Evolutionary conservation across 108 stramenopile species (phyloP), one percentile per base, ranked within the genome.

Genomic region (Cyclotella atomus): DNA sequence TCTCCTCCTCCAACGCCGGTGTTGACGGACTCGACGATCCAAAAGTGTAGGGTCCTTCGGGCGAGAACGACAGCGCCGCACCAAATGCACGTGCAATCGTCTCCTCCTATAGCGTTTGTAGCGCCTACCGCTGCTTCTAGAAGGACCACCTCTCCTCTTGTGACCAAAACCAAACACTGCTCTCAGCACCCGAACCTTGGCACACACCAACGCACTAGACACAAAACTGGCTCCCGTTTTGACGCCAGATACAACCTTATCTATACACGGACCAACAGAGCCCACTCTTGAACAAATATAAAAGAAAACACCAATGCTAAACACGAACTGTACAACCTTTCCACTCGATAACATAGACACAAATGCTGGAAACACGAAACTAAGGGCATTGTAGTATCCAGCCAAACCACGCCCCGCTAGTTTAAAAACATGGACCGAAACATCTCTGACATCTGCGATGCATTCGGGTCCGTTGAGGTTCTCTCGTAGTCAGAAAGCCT

Each of bases 121-220:
- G 25, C 25, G 54, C 25, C 5, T 3, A 28, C 54, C 5, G 27
- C 25, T 28, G 16, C 25, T 28, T 55, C 54, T 55, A 6, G 54
- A 55, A 55, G 25, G 25, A 24, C 54, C 25, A 28, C 23, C 23
- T 15, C 54, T 4, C 25, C 3, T 8, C 47, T n/a, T 49, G 47
- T 4, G 47, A n/a, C n/a, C n/a, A n/a, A n/a, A n/a, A n/a, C n/a
- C 4, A n/a, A 49, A 10, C 47, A 49, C 47, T 49, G n/a, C n/a
- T n/a, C n/a, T n/a, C n/a, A n/a, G n/a, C n/a, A n/a, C n/a, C n/a
- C n/a, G n/a, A n/a, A n/a, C n/a, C n/a, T n/a, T n/a, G n/a, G n/a
- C n/a, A n/a, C n/a, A n/a, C n/a, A n/a, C n/a, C 49, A 50, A 50
- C n/a, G n/a, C 49, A 50, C 49, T 50, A n/a, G 49, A 50, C 49